Conservation (phyloP, 2,329 filamentous ascomycete genomes). For the Fusarium mangiferae region DNA sequence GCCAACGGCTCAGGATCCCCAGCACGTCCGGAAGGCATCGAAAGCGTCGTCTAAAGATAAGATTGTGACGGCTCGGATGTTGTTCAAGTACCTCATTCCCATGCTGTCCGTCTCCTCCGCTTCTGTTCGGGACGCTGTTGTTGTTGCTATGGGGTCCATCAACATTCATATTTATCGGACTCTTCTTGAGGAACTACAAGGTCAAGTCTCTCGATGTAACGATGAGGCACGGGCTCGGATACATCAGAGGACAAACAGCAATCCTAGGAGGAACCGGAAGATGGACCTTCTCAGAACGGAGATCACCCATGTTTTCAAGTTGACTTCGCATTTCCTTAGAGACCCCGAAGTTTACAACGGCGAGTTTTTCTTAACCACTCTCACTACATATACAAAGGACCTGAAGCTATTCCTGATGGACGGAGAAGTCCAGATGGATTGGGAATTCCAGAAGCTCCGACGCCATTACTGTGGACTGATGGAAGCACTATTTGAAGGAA, state of each 20-base stretch:
- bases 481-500: slow-evolving; percentile 91
- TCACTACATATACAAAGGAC: slow-evolving; percentile 90
- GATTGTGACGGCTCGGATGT: slow-evolving; percentile 85
- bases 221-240: slow-evolving; percentile 88
- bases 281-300: slow-evolving; percentile 91
- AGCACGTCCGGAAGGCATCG: slow-evolving; percentile 86
- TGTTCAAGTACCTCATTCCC: slow-evolving; percentile 93
- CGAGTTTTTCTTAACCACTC: slow-evolving; percentile 89
- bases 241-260: slow-evolving; percentile 87
- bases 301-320: slow-evolving; percentile 94
- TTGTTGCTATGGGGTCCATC: slow-evolving; percentile 91
- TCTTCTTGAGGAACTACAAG: slow-evolving; percentile 88
- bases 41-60: slow-evolving; percentile 75
- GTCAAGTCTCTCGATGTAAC: slow-evolving; percentile 85
- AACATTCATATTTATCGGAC: slow-evolving; percentile 94
- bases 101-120: slow-evolving; percentile 82
- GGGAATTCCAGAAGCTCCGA: slow-evolving; percentile 90
- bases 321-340: slow-evolving; percentile 90
- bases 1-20: slow-evolving; percentile 61
- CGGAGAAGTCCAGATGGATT: slow-evolving; percentile 91
- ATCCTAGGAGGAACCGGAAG: slow-evolving; percentile 80
- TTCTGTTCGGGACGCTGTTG: slow-evolving; percentile 88
- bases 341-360: slow-evolving; percentile 82
- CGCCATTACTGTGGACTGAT: slow-evolving; percentile 95
- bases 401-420: slow-evolving; percentile 95